phyloP scores from a whole-genome alignment of 805 yeast species.

The Metschnikowia dekortorum region DNA sequence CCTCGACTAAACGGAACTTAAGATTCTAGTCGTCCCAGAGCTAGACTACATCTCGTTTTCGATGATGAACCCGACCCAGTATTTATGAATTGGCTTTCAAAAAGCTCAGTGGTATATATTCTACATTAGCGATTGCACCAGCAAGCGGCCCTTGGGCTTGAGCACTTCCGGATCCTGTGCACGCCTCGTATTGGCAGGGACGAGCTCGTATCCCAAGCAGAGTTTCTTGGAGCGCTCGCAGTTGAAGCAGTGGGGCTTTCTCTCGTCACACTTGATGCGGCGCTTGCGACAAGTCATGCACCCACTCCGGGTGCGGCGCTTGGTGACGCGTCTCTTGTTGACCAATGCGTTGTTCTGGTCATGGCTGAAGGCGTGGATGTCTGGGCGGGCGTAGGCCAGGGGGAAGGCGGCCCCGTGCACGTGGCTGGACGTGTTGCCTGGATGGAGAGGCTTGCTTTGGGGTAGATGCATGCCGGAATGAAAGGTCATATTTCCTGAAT shows the following conservation, averaged over 20 bases:
- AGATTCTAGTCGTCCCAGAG: too few relatives aligned
- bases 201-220: constrained; percentile 62
- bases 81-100: not conserved
- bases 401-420: not conserved
- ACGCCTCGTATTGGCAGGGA: not conserved
- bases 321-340: constrained; percentile 42
- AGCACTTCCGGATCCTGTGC: not conserved
- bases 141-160: constrained; percentile 1
- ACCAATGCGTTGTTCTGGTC: constrained; percentile 27
- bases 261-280: constrained; percentile 72
- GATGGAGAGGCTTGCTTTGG: not conserved
- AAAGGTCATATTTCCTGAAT: not conserved
- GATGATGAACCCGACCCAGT: not conserved
- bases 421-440: not conserved
- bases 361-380: not conserved
- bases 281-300: constrained; percentile 70
- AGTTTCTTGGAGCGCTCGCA: constrained; percentile 62
- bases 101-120: not conserved
- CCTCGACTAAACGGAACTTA: too few relatives aligned
- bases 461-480: not conserved
- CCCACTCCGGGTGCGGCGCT: constrained; percentile 68
- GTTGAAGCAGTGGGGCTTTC: constrained; percentile 64
- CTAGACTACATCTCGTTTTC: too few relatives aligned
- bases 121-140: constrained; percentile 2
- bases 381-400: not conserved